A percentile compares a stretch with the other conserved stretches of the same genome.
These are phyloP conservation scores for Didymella arachidicola DNA, from an alignment of 2,329 filamentous ascomycete genomes.

Conservation along the genomic window DNA sequence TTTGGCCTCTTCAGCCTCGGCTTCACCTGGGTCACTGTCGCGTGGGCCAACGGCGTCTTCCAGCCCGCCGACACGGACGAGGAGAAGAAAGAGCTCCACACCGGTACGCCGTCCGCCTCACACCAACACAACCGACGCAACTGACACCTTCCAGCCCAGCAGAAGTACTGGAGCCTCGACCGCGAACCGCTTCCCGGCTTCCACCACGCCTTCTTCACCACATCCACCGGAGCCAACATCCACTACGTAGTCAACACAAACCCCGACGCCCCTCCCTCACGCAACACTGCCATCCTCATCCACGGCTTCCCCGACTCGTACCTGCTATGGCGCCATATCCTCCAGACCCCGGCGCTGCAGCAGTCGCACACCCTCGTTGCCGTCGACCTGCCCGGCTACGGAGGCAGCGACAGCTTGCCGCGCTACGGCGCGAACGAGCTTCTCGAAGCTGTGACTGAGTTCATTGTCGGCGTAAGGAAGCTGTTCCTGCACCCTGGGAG, in stretches of 20 bases:
- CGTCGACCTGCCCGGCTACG: conserved; percentile 66
- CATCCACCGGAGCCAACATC: conserved; percentile 59
- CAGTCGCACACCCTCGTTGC: conserved; percentile 58
- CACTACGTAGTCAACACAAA: conserved; percentile 61
- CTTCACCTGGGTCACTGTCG: conserved; percentile 30
- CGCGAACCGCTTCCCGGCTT: conserved; percentile 56
- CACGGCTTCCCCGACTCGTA: conserved; percentile 69
- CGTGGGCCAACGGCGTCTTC: conserved; percentile 39
- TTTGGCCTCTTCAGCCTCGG: conserved; percentile 44
- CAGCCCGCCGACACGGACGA: conserved; percentile 36
- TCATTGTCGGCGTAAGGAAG: conserved; percentile 60
- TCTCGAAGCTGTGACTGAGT: conserved; percentile 62
- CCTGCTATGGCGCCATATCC: conserved; percentile 61
- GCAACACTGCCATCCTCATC: conserved; percentile 60
- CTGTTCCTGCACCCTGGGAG: conserved; percentile 48
- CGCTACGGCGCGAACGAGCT: conserved; percentile 60
- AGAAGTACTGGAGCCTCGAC: conserved; percentile 63
- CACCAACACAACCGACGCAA: neutral
- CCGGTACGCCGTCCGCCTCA: conserved; percentile 25
- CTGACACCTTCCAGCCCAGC: conserved; percentile 53
- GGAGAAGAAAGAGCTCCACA: conserved; percentile 39
- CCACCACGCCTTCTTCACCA: conserved; percentile 60
- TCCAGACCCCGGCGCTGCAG: conserved; percentile 52
- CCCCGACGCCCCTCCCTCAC: conserved; percentile 29
- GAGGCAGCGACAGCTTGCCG: conserved; percentile 62